Evolutionary conservation across 345 rosid species (phyloP).

Genomic region (Sisymbrium altissimum): DNA sequence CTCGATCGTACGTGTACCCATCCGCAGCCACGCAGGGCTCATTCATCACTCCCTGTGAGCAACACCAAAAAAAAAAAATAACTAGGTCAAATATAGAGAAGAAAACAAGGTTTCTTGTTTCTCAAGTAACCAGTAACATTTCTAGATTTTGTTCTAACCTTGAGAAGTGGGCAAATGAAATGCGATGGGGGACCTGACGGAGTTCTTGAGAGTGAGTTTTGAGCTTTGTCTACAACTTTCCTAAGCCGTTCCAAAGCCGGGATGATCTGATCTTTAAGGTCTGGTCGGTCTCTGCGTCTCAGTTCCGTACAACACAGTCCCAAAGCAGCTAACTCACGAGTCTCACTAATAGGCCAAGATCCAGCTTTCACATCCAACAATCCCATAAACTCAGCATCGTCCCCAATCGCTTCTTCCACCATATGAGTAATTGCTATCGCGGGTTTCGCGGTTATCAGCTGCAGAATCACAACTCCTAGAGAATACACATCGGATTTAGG

Average conservation of each 20-base stretch:
- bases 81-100: not conserved
- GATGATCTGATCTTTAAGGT: conserved; percentile 60
- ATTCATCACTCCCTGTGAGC: conserved; percentile 67
- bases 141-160: no score
- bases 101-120: not conserved
- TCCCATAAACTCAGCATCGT: conserved; percentile 37
- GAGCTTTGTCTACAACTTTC: conserved; percentile 44
- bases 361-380: conserved; percentile 71
- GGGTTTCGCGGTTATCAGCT: conserved; percentile 74
- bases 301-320: conserved; percentile 79
- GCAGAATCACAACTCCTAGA: conserved; percentile 72
- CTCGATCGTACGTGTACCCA: conserved; percentile 74
- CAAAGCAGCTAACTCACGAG: conserved; percentile 58
- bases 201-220: conserved; percentile 24
- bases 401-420: conserved; percentile 63
- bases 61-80: not conserved
- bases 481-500: conserved; percentile 82
- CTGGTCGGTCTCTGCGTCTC: conserved; percentile 75
- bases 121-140: not conserved
- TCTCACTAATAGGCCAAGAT: conserved; percentile 72
- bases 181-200: conserved; percentile 51
- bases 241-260: conserved; percentile 66
- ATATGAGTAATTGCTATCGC: conserved; percentile 62
- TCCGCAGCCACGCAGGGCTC: conserved; percentile 91
- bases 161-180: conserved; percentile 76